These are phyloP conservation scores for Patellaria atrata DNA, from an alignment of 495 filamentous ascomycete species.

Conservation along the genomic window DNA sequence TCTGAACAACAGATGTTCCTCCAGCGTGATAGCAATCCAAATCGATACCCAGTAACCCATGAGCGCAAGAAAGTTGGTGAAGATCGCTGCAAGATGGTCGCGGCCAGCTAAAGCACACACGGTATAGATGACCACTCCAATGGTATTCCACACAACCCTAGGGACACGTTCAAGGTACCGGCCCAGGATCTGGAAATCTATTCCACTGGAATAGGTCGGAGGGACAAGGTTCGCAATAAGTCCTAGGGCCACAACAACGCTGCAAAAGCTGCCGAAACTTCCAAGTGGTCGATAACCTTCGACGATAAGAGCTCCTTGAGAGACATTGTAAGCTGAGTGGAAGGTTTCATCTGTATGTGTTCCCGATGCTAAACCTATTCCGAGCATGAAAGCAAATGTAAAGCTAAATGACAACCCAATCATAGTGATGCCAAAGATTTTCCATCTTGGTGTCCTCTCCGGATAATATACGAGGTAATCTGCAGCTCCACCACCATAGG, in stretches of 20 bases:
- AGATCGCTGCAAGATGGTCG: conserved; percentile 38
- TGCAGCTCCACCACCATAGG: conserved; percentile 43
- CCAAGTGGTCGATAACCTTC: conserved; percentile 47
- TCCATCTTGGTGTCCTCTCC: conserved; percentile 32
- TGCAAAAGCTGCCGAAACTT: conserved; percentile 58
- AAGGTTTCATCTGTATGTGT: conserved; percentile 24
- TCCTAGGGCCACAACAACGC: conserved; percentile 54
- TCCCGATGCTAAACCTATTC: conserved; percentile 54
- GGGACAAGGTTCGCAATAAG: conserved; percentile 57
- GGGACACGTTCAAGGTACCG: conserved; percentile 32
- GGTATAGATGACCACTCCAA: conserved; percentile 38
- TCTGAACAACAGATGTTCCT: conserved; percentile 41
- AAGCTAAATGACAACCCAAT: conserved; percentile 37
- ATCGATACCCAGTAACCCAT: conserved; percentile 48
- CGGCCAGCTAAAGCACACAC: conserved; percentile 40
- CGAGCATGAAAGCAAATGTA: conserved; percentile 47
- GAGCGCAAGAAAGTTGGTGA: conserved; percentile 43
- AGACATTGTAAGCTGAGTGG: conserved; percentile 31
- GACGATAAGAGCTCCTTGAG: conserved; percentile 53
- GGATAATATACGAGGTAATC: conserved; percentile 58
- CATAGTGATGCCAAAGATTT: conserved; percentile 27
- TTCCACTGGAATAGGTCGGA: conserved; percentile 53
- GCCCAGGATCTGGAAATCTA: conserved; percentile 47
- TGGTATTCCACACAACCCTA: conserved; percentile 35
- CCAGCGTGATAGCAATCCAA: conserved; percentile 36